Base-by-base conservation (phyloP, 257 asterid species). In the Henckelia pumila region DNA sequence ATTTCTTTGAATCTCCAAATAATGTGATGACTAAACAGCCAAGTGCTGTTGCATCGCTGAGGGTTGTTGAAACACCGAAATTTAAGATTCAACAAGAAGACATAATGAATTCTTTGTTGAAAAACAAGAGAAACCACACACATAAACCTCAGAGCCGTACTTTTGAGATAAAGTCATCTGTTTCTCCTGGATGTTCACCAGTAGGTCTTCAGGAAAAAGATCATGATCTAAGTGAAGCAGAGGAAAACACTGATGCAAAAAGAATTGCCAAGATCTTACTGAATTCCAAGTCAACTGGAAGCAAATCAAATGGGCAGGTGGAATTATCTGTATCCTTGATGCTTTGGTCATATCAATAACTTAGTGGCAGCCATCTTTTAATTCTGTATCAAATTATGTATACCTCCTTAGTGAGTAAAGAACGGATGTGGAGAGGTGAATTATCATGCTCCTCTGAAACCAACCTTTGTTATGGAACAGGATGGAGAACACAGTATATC, bases 271-370 rank as follows among this genome's bases (percentile, higher is more conserved):
- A 76, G 78, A 78, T 77, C 66, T 83, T 82, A 69, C 66, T 67
- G 64, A 78, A 71, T 69, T 72, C 84, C 63, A 81, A 72, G 59
- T 72, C 79, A 66, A 65, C 72, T 78, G 77, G 68, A 61, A 14
- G 69, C 65, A 61, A 37, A 71, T 80, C 82, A 75, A 76, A 77
- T 79, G 71, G 70, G 61, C 82, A 69, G 61, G 68, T 33, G 59
- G 77, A 82, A 74, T 71, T 73, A 75, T 66, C 82, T 30, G 95
- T 86, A 89, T 87, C 98, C 91, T 86, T 75, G 26, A 69, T 63
- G 56, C 64, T 74, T 60, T 61, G 56, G 62, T 57, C 63, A 52
- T 33, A 63, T n/a, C 21, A 68, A 22, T 57, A 40, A 53, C 66
- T 63, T 49, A 71, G 68, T 66, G 56, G 17, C 68, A 50, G 20